Conservation (phyloP, 192 early-diverging fungal genomes). For the Backusella luteola region DNA sequence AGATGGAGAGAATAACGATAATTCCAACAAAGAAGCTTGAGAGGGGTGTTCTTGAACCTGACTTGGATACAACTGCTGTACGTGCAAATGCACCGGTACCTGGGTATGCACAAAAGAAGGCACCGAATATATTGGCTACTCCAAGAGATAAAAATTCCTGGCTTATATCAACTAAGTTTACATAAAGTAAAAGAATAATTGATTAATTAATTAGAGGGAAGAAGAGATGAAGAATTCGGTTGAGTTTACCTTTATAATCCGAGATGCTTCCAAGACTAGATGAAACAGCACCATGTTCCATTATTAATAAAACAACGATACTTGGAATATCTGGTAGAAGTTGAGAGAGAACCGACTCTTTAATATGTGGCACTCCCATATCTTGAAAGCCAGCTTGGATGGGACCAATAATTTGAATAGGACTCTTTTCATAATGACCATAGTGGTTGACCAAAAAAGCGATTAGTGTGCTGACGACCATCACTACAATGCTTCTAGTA, state of each 20-base stretch:
- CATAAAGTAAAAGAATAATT: background rate
- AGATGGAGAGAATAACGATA: conserved; percentile 82
- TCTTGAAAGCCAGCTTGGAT: conserved; percentile 75
- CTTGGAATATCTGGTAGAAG: conserved; percentile 56
- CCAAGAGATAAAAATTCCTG: conserved; percentile 93
- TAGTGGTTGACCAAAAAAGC: conserved; percentile 56
- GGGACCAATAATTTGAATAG: conserved; percentile 63
- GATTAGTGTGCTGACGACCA: conserved; percentile 72
- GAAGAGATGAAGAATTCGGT: background rate
- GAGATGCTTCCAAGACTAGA: conserved; percentile 85
- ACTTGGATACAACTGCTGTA: conserved; percentile 87
- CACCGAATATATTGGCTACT: conserved; percentile 79
- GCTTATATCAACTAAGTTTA: conserved; percentile 52
- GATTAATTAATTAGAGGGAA: background rate
- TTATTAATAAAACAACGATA: conserved; percentile 71
- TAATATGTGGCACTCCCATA: conserved; percentile 56
- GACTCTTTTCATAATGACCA: conserved; percentile 41
- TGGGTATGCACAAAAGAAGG: conserved; percentile 87
- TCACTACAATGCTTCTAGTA: conserved; percentile 72
- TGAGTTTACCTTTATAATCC: conserved; percentile 73
- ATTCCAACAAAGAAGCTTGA: conserved; percentile 75
- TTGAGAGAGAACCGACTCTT: conserved; percentile 46
- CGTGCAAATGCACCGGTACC: conserved; percentile 94
- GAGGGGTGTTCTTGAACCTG: conserved; percentile 81
- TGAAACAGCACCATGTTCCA: conserved; percentile 90